phyloP scores from a whole-genome alignment of 768 basidiomycete genomes.

The Auricularia heimuer region DNA sequence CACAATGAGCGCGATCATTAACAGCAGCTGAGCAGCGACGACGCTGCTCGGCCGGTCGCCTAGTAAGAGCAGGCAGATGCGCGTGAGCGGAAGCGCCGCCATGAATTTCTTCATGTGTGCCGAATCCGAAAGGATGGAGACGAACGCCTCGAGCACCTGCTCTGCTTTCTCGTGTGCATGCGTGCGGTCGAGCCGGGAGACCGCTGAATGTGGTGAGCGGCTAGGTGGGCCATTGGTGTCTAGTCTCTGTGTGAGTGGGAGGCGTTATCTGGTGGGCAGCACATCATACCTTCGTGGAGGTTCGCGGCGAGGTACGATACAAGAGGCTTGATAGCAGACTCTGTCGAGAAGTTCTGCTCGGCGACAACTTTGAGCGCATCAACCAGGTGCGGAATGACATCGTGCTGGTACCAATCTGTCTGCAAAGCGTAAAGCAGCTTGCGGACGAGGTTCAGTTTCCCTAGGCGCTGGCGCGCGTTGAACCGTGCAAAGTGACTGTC shows the following conservation, averaged over 20 bases:
- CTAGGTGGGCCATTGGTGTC: conserved; percentile 11
- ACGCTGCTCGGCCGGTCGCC: conserved; percentile 59
- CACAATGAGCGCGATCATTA: conserved; percentile 48
- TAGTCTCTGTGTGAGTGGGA: not conserved
- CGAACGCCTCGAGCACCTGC: conserved; percentile 54
- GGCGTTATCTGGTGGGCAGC: no score
- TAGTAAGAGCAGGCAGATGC: conserved; percentile 70
- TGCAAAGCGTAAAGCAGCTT: conserved; percentile 77
- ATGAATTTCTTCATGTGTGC: conserved; percentile 61
- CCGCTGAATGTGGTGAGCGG: conserved; percentile 45
- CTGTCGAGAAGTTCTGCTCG: conserved; percentile 57
- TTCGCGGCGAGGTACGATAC: conserved; percentile 80
- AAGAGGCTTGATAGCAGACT: conserved; percentile 74
- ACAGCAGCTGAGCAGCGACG: conserved; percentile 50
- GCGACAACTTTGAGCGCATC: conserved; percentile 53
- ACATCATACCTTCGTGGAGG: conserved; percentile 46
- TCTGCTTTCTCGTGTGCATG: conserved; percentile 51
- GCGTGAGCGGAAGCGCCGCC: conserved; percentile 61
- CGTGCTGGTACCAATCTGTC: conserved; percentile 61
- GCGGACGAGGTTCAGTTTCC: conserved; percentile 60
- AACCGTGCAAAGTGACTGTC: conserved; percentile 67
- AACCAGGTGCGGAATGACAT: conserved; percentile 40
- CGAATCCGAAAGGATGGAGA: conserved; percentile 49
- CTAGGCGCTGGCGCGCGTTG: conserved; percentile 64
- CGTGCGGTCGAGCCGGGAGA: conserved; percentile 44